These are phyloP conservation scores for Fusarium hostae DNA, from an alignment of 2,329 filamentous ascomycete genomes.

Conservation along the genomic window DNA sequence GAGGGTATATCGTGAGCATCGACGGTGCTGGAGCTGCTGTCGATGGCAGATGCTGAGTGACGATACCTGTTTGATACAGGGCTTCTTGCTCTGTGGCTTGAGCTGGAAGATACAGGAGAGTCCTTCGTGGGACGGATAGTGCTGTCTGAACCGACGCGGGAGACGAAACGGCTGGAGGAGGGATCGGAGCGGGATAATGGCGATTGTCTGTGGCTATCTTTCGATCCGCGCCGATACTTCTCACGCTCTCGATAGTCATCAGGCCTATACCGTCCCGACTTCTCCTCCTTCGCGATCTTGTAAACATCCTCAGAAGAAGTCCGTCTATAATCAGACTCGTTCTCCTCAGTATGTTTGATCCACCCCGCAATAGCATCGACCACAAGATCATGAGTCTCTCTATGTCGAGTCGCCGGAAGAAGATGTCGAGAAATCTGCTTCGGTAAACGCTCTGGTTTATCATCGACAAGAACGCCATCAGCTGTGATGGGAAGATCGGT, in stretches of 20 bases:
- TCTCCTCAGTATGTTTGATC: constrained; percentile 38
- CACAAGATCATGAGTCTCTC: constrained; percentile 67
- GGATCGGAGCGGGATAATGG: constrained; percentile 27
- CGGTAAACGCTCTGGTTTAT: constrained; percentile 78
- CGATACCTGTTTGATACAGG: constrained; percentile 39
- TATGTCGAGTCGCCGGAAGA: constrained; percentile 70
- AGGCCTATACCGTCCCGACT: constrained; percentile 21
- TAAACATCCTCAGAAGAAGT: constrained; percentile 30
- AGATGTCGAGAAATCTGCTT: constrained; percentile 80
- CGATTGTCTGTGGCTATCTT: constrained; percentile 31
- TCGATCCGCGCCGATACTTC: constrained; percentile 32
- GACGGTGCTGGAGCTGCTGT: constrained; percentile 4
- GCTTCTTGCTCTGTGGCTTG: constrained; percentile 33
- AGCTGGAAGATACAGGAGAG: constrained; percentile 10
- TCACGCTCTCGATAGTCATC: constrained; percentile 35
- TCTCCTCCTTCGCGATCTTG: constrained; percentile 28
- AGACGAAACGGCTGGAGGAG: constrained; percentile 20
- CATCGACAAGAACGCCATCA: constrained; percentile 66
- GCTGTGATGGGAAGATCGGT: constrained; percentile 74
- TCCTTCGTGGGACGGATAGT: constrained; percentile 30
- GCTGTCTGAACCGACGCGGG: constrained; percentile 33
- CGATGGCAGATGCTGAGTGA: constrained; percentile 28
- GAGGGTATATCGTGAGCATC: constrained; percentile 32
- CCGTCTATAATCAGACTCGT: constrained; percentile 20
- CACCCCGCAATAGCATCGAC: constrained; percentile 67